Percentiles rank a stretch among this genome's conserved stretches.
Evolutionary conservation across 2,329 filamentous ascomycete species (phyloP).

Genomic region (Verticillium alfalfae): DNA sequence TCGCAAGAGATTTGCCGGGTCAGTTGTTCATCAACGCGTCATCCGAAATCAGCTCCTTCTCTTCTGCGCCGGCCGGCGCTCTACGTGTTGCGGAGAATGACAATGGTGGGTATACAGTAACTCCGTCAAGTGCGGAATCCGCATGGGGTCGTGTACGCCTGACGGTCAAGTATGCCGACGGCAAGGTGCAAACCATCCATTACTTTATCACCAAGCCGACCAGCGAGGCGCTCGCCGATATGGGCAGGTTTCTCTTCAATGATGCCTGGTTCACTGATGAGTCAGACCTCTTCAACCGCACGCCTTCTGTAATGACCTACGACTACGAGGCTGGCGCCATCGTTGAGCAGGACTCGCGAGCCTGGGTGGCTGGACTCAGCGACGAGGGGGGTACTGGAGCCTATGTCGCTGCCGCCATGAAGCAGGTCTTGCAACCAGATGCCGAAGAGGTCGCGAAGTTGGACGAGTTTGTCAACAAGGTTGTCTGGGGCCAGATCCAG

Average conservation of each 20-base stretch:
- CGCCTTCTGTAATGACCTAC: conserved; percentile 51
- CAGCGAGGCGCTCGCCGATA: conserved; percentile 33
- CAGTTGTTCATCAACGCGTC: conserved; percentile 37
- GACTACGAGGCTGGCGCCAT: conserved; percentile 40
- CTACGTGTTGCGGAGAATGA: conserved; percentile 24
- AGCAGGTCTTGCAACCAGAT: conserved; percentile 45
- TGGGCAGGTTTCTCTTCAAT: conserved; percentile 49
- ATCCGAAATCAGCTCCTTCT: conserved; percentile 31
- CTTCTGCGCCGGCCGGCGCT: conserved; percentile 27
- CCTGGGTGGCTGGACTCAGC: conserved; percentile 55
- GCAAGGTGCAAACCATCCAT: conserved; percentile 45
- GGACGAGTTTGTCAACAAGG: conserved; percentile 46
- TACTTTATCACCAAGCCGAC: conserved; percentile 48
- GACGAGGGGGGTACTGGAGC: conserved; percentile 55
- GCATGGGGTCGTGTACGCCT: conserved; percentile 45
- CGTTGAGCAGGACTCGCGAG: conserved; percentile 41
- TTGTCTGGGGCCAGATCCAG: conserved; percentile 45
- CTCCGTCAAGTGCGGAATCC: conserved; percentile 24
- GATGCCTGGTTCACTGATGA: conserved; percentile 45
- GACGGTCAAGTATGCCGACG: conserved; percentile 40
- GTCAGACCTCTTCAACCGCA: conserved; percentile 47
- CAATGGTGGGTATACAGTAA: conserved; percentile 31
- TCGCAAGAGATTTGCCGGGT: conserved; percentile 40
- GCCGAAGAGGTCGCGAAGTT: conserved; percentile 43
- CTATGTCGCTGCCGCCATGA: conserved; percentile 49